Evolutionary conservation across 306 rosid species (phyloP), one percentile per base, ranked within the genome.

Genomic region (Coriaria nepalensis): DNA sequence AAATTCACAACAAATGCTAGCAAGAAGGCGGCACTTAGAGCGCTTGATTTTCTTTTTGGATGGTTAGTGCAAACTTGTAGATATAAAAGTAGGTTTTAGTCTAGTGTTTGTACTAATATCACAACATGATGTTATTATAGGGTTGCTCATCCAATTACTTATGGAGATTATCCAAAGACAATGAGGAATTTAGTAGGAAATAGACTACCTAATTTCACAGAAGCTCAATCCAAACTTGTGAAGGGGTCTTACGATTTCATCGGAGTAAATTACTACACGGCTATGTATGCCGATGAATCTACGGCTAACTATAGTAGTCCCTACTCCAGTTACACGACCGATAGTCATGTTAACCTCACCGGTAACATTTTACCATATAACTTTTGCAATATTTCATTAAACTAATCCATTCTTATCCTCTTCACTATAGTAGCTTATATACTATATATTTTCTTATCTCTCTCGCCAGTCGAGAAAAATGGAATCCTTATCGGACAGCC

Each of bases 401-500:
- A n/a, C n/a, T n/a, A n/a, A n/a, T n/a, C n/a, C n/a, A n/a, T 4
- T 37, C 20, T 40, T 8, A 33, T 43, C 4, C 4, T 12, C 5
- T 2, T 13, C 50, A 6, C 7, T 11, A 20, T 7, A 12, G 6
- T 10, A 11, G 5, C 6, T 40, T 33, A 2, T 49, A 4, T 14
- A n/a, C 37, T 45, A 3, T 34, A n/a, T 13, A n/a, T 56, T 9
- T n/a, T 32, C 13, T 34, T 9, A 36, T 44, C 2, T 44, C 13
- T 38, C 36, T 12, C 6, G 12, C 15, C 65, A 71, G 77, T 68
- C 5, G 49, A 58, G 38, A 71, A 41, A 56, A 59, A 71, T 11
- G 72, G 72, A 6, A 34, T 60, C 12, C 58, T 59, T 2, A 56
- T 71, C 14, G 72, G 77, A 41, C 56, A 53, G 7, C 60, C 59